Base-by-base conservation (phyloP, 202 grass and related monocot species). In the Schoenoplectus triqueter region DNA sequence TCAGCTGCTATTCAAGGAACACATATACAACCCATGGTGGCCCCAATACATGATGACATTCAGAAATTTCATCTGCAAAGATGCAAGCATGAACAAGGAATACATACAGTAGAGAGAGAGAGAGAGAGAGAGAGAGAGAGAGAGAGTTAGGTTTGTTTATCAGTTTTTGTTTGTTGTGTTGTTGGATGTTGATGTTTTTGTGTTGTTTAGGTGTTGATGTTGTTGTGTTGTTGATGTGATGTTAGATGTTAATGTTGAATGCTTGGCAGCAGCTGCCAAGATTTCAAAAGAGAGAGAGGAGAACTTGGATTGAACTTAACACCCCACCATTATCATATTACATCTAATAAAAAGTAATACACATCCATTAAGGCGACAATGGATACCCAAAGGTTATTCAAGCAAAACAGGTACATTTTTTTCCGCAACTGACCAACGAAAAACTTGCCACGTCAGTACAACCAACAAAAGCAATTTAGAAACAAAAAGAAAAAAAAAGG, bases 381-480 rank as follows among this genome's bases (percentile, higher is more conserved):
- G 54, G 81, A 39, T 55, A 71, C 63, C 10, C 1, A 70, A 83
- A 60, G 14, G 31, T 44, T 61, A 78, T 42, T 18, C 54, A 44
- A 78, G 48, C 21, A 54, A 74, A 75, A 55, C 49, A 22, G 55
- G 39, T 42, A 44, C 55, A 6, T 78, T 78, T 14, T 61, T 61
- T 44, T 78, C 11, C 17, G 55, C 74, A 57, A 31, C 59, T 41
- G 55, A 69, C 64, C 47, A 69, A 13, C 5, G 7, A 48, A 48
- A 81, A 52, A 82, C 64, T 82, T 54, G 64, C 64, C 80, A 82
- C 10, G 47, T 82, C 64, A 82, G 62, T 82, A 31, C 11, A 5
- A 52, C 80, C 45, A 69, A 52, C 80, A 66, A 82, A 82, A 18
- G 11, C 80, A 52, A 69, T 69, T 69, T 22, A 67, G 49, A 40